Percentiles rank a stretch among this genome's conserved stretches.
Evolutionary conservation across 2,329 filamentous ascomycete genomes (phyloP).

Genomic region (Sporothrix sp.): DNA sequence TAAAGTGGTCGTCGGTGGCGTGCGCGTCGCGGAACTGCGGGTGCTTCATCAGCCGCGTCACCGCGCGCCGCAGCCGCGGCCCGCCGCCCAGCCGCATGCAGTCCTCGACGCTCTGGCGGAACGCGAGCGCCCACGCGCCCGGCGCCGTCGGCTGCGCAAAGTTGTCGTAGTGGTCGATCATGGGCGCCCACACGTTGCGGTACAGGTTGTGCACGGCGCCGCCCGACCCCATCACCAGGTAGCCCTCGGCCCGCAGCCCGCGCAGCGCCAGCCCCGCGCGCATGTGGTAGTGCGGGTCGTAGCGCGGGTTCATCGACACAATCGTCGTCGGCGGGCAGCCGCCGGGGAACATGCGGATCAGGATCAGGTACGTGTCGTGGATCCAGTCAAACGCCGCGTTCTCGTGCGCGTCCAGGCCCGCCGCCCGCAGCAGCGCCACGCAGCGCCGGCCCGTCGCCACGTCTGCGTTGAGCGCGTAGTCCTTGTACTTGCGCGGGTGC

Average conservation of each 20-base stretch:
- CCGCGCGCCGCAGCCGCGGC: constrained; percentile 41
- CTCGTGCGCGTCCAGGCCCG: constrained; percentile 43
- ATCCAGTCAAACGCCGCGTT: constrained; percentile 59
- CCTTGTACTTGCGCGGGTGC: constrained; percentile 52
- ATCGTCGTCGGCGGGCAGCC: constrained; percentile 56
- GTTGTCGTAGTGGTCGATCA: constrained; percentile 52
- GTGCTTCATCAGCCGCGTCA: constrained; percentile 58
- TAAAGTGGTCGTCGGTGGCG: constrained; percentile 61
- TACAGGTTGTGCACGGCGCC: constrained; percentile 63
- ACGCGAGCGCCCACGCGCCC: constrained; percentile 53
- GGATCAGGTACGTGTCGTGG: constrained; percentile 59
- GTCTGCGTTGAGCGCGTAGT: constrained; percentile 54
- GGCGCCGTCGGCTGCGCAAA: constrained; percentile 51
- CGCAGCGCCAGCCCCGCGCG: constrained; percentile 48
- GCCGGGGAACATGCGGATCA: constrained; percentile 59
- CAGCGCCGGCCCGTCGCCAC: constrained; percentile 40
- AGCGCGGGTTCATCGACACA: constrained; percentile 29
- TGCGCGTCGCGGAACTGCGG: constrained; percentile 56
- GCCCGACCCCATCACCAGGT: constrained; percentile 47
- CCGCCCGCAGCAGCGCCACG: constrained; percentile 37
- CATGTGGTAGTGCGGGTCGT: constrained; percentile 35
- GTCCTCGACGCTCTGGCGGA: constrained; percentile 55
- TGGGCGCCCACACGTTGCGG: constrained; percentile 55
- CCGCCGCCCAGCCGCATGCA: constrained; percentile 38
- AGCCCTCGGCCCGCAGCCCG: constrained; percentile 40